Evolutionary conservation across 2,329 filamentous ascomycete species (phyloP).

Genomic region (Colletotrichum sp.): DNA sequence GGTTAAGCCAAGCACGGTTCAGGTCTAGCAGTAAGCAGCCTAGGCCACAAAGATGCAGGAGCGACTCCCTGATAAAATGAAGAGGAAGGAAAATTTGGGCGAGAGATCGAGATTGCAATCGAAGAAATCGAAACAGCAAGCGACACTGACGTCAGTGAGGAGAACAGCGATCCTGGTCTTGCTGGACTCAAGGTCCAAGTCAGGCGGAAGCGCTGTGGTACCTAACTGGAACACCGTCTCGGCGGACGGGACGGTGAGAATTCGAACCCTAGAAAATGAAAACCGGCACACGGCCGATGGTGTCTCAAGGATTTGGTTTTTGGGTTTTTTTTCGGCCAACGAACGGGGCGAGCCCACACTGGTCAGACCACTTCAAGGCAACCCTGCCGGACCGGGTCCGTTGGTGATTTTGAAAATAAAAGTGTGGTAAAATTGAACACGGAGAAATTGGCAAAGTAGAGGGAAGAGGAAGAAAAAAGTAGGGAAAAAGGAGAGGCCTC

Average conservation of each 20-base stretch:
- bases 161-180: conserved; percentile 17
- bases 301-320: conserved; percentile 9
- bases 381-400: conserved; percentile 2
- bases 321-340: not conserved
- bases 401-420: not conserved
- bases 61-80: not conserved
- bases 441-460: not conserved
- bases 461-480: not conserved
- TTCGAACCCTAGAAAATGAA: conserved; percentile 7
- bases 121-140: not conserved
- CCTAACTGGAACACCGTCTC: conserved; percentile 16
- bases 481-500: not conserved
- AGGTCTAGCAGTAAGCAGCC: not conserved
- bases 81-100: not conserved
- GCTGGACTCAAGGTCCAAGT: conserved; percentile 15
- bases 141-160: conserved; percentile 21
- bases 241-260: conserved; percentile 14
- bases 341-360: conserved; percentile 15
- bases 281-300: not conserved
- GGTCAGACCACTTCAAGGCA: conserved; percentile 15
- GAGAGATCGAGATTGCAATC: not conserved
- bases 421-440: not conserved
- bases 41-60: not conserved
- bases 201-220: conserved; percentile 9
- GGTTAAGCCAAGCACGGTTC: not conserved